Evolutionary conservation across 306 rosid genomes (phyloP).

Genomic region (Cotoneaster glaucophyllus): DNA sequence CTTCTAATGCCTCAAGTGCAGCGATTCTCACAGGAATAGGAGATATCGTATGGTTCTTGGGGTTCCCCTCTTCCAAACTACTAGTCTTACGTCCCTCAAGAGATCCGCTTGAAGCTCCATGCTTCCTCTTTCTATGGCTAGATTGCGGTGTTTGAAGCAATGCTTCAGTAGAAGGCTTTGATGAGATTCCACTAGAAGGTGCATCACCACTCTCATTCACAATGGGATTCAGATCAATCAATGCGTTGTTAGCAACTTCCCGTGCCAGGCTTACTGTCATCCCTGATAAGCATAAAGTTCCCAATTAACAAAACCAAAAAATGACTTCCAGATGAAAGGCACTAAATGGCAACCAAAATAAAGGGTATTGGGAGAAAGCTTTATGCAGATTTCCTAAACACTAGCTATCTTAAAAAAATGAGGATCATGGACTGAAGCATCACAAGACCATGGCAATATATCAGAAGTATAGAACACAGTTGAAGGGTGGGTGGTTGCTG

Average conservation of each 20-base stretch:
- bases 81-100: conserved; percentile 32
- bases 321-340: neutral
- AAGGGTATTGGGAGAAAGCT: neutral
- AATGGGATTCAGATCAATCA: conserved; percentile 56
- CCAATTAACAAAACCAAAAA: conserved; percentile 23
- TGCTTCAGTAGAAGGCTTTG: conserved; percentile 30
- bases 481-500: neutral
- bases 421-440: neutral
- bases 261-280: conserved; percentile 61
- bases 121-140: conserved; percentile 62
- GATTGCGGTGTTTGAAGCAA: conserved; percentile 18
- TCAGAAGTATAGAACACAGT: neutral
- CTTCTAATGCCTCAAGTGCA: conserved; percentile 75
- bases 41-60: conserved; percentile 20
- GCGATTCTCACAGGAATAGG: conserved; percentile 69
- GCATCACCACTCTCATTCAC: conserved; percentile 26
- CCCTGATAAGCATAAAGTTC: conserved; percentile 42
- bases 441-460: neutral
- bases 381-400: neutral
- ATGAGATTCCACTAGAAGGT: conserved; percentile 26
- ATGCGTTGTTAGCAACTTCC: conserved; percentile 57
- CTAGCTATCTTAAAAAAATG: too few relatives aligned
- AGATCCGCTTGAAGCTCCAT: conserved; percentile 26
- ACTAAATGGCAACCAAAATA: neutral
- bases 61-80: conserved; percentile 27